Percentiles rank a stretch among this genome's conserved stretches.
These are phyloP conservation scores for Lactarius vividus DNA, from an alignment of 768 basidiomycete genomes.

Conservation along the genomic window DNA sequence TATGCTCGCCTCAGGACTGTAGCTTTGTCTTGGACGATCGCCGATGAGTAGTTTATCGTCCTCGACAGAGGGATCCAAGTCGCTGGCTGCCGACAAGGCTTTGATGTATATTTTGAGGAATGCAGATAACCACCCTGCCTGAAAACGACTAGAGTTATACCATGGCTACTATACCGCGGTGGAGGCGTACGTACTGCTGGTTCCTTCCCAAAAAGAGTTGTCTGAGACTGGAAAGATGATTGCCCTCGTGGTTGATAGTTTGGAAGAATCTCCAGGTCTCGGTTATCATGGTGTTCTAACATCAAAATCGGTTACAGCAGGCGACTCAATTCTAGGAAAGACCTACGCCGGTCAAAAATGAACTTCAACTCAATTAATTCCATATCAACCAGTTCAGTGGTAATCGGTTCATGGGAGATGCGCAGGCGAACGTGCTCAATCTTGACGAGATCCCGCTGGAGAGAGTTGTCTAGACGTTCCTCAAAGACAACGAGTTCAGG, in stretches of 20 bases:
- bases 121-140: conserved; percentile 56
- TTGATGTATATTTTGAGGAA: conserved; percentile 79
- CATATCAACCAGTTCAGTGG: conserved; percentile 71
- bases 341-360: conserved; percentile 70
- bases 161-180: background rate
- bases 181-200: conserved; percentile 52
- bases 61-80: conserved; percentile 76
- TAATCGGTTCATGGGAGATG: conserved; percentile 67
- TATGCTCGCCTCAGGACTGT: conserved; percentile 46
- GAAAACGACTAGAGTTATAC: background rate
- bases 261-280: conserved; percentile 76
- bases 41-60: conserved; percentile 73
- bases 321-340: background rate
- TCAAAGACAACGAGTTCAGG: conserved; percentile 83
- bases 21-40: conserved; percentile 68
- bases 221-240: conserved; percentile 61
- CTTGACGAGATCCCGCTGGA: conserved; percentile 79
- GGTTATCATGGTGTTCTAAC: conserved; percentile 80
- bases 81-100: conserved; percentile 73
- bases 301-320: conserved; percentile 1
- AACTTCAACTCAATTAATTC: conserved; percentile 84
- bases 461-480: conserved; percentile 75
- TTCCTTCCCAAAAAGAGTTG: conserved; percentile 57
- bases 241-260: conserved; percentile 67
- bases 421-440: conserved; percentile 86